These are phyloP conservation scores for Gossypium lobatum DNA, from an alignment of 441 rosid species.

Conservation along the genomic window DNA sequence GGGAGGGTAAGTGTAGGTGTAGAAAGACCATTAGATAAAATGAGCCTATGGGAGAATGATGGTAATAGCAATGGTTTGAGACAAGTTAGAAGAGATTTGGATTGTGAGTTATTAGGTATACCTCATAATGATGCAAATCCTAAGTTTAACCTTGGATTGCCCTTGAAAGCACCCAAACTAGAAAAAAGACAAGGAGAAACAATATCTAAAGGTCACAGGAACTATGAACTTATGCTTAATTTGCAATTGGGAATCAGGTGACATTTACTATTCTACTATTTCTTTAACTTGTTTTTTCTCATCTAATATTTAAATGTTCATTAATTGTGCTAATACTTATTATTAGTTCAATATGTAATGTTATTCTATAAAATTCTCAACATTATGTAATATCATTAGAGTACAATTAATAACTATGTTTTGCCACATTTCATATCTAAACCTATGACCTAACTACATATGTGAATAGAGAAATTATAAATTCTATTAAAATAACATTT, in stretches of 20 bases:
- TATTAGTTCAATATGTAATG: too few species aligned
- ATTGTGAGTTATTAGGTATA: conserved; percentile 30
- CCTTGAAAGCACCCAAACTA: conserved; percentile 34
- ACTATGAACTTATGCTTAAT: conserved; percentile 46
- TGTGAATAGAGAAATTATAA: too few species aligned
- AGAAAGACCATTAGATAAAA: conserved; percentile 43
- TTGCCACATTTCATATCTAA: too few species aligned
- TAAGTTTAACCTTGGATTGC: conserved; percentile 23
- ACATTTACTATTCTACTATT: not conserved
- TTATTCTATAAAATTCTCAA: too few species aligned
- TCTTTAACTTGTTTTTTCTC: not conserved
- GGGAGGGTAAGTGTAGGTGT: conserved; percentile 45
- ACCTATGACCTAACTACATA: too few species aligned
- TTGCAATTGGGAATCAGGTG: conserved; percentile 39
- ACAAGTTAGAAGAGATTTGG: conserved; percentile 30
- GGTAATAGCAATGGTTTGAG: conserved; percentile 12
- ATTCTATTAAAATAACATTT: too few species aligned
- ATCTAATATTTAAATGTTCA: too few species aligned
- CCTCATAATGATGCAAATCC: conserved; percentile 24
- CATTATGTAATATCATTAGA: too few species aligned
- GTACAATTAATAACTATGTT: too few species aligned
- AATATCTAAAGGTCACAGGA: conserved; percentile 37
- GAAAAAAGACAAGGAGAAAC: conserved; percentile 42
- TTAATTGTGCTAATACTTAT: too few species aligned
- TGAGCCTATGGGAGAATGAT: conserved; percentile 47